Evolutionary conservation across 108 stramenopile genomes (phyloP).

Genomic region (Epithemia pelagica): DNA sequence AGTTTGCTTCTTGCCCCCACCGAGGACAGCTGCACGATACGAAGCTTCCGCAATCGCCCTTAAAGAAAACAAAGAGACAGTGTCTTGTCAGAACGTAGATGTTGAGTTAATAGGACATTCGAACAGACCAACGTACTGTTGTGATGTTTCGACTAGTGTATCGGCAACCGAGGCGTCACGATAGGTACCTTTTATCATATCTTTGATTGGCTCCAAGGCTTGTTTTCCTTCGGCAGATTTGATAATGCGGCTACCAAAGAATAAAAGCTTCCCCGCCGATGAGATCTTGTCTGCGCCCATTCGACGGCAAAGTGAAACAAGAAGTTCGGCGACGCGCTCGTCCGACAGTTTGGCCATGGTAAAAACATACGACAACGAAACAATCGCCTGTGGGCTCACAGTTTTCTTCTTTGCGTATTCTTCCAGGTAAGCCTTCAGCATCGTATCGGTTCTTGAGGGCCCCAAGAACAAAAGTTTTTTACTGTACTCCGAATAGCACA

Average conservation of each 20-base stretch:
- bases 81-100: too few relatives aligned
- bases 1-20: constrained; percentile 49
- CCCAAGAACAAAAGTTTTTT: constrained; percentile 58
- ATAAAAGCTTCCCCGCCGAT: constrained; percentile 69
- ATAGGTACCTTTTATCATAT: constrained; percentile 52
- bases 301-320: constrained; percentile 45
- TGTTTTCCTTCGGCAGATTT: constrained; percentile 48
- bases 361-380: constrained; percentile 70
- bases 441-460: constrained; percentile 32
- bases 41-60: constrained; percentile 78
- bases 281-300: constrained; percentile 46
- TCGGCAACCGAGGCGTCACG: constrained; percentile 33
- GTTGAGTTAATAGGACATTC: too few relatives aligned
- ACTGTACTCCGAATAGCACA: constrained; percentile 54
- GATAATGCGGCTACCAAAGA: constrained; percentile 72
- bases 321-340: constrained; percentile 52
- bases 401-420: constrained; percentile 69
- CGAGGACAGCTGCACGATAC: constrained; percentile 57
- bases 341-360: constrained; percentile 65
- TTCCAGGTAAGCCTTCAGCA: constrained; percentile 57
- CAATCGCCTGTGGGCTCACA: constrained; percentile 61
- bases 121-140: constrained; percentile 48
- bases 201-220: constrained; percentile 42
- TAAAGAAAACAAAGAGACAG: constrained; percentile 5
- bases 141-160: constrained; percentile 45